These are phyloP conservation scores for Botrytis cinerea DNA, from an alignment of 2,329 filamentous ascomycete genomes.

Conservation along the genomic window DNA sequence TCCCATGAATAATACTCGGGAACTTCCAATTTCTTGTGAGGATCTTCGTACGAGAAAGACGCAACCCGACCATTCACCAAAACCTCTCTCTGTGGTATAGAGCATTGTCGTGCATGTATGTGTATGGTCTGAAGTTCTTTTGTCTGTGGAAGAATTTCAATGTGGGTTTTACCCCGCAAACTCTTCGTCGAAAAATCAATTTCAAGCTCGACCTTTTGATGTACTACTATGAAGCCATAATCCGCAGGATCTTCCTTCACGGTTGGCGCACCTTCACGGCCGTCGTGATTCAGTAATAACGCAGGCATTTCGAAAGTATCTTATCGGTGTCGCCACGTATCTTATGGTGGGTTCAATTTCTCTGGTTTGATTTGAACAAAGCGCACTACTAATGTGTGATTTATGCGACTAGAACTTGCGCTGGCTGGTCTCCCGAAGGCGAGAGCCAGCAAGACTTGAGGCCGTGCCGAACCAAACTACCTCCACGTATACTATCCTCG, in stretches of 20 bases:
- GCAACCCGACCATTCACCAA: constrained; percentile 49
- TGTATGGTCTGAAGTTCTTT: constrained; percentile 59
- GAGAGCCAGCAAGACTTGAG: constrained; percentile 14
- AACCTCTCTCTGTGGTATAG: constrained; percentile 56
- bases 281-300: constrained; percentile 34
- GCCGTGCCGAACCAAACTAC: neutral
- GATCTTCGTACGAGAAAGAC: constrained; percentile 51
- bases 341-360: neutral
- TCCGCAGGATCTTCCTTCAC: constrained; percentile 24
- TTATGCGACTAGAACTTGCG: constrained; percentile 1
- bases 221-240: constrained; percentile 58
- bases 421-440: constrained; percentile 12
- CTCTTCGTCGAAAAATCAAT: constrained; percentile 78
- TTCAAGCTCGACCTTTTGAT: constrained; percentile 87
- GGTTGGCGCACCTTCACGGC: constrained; percentile 26
- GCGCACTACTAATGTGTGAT: neutral
- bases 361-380: neutral
- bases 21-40: constrained; percentile 65
- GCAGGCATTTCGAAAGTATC: constrained; percentile 34
- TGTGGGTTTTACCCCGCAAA: constrained; percentile 76
- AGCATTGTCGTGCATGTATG: constrained; percentile 64
- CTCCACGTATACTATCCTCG: neutral
- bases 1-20: constrained; percentile 62
- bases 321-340: neutral
- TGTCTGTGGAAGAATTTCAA: constrained; percentile 64